Base-by-base conservation (phyloP, 768 basidiomycete species). In the Suillus paluster region DNA sequence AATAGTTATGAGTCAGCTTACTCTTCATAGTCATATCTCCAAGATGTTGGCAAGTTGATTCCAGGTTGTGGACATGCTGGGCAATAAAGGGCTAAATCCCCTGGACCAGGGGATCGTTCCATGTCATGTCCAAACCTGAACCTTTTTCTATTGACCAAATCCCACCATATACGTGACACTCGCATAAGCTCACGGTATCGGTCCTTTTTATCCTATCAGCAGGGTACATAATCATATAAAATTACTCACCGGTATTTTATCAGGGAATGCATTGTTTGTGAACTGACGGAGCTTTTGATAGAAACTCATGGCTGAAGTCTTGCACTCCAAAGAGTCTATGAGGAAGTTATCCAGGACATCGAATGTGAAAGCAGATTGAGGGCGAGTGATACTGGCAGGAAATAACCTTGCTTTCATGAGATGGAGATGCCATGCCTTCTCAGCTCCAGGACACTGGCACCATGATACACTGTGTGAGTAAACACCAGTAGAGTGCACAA, bases 51-150 rank as follows among this genome's bases (percentile, higher is more conserved):
- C 2, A 73, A 25, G 46, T 76, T 76, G 12, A 70, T 54, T 0
- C 62, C 64, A 0, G 68, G 69, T 38, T 73, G 72, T 0, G 68
- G 73, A 48, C 75, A 76, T 15, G 70, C 66, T 0, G 69, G 63
- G 50, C 72, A 76, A 41, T 71, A 73, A 71, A 4, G 63, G 41
- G 52, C 61, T 65, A 58, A 39, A 39, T 45, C 49, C 15, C 62
- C 62, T 21, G 46, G 34, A n/a, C 46, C 52, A 30, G 62, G 62
- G 19, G 11, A 17, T 21, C 17, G 17, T 17, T 54, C 48, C 23
- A 6, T 57, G 39, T 66, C 65, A 59, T 66, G 65, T 10, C 59
- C 49, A 50, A 52, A 62, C 9, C 61, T 63, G n/a, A 39, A 30
- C 7, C 64, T 55, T 30, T 59, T 58, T 27, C 34, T n/a, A 30